These are phyloP conservation scores for Sophora flavescens DNA, from an alignment of 306 rosid species.

Conservation along the genomic window DNA sequence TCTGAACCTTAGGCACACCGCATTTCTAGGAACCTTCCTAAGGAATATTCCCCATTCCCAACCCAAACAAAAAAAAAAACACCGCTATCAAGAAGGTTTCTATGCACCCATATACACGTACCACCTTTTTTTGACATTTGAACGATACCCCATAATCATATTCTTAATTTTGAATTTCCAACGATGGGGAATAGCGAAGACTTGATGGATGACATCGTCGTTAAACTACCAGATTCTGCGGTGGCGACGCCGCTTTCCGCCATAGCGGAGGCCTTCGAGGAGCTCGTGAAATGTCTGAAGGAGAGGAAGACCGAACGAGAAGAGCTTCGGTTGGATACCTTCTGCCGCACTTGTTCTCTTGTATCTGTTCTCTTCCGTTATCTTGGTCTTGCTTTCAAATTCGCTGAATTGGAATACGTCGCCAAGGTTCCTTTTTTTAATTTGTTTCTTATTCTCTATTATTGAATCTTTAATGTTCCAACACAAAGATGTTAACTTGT, in stretches of 20 bases:
- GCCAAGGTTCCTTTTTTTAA: conserved; percentile 64
- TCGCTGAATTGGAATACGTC: conserved; percentile 90
- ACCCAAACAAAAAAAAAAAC: conserved; percentile 19
- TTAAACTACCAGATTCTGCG: conserved; percentile 28
- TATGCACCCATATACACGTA: not conserved
- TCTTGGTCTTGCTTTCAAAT: conserved; percentile 95
- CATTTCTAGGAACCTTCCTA: conserved; percentile 36
- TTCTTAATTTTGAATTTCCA: not conserved
- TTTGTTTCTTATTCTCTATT: not conserved
- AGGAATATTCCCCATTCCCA: conserved; percentile 26
- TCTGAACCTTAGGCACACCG: conserved; percentile 43
- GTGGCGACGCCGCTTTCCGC: conserved; percentile 63
- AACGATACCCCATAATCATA: not conserved
- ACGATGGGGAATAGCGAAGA: conserved; percentile 39
- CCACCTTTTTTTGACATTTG: conserved; percentile 5
- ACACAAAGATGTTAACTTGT: not conserved
- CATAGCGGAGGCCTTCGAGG: conserved; percentile 82
- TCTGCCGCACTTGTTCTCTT: conserved; percentile 71
- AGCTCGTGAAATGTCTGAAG: conserved; percentile 46
- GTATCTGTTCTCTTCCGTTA: conserved; percentile 79
- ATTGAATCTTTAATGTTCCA: not conserved
- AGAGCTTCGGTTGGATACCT: conserved; percentile 58
- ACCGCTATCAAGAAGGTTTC: not conserved
- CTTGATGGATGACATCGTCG: conserved; percentile 6
- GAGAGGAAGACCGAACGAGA: not conserved